phyloP scores from a whole-genome alignment of 441 rosid species.

The Erodium moschatum region DNA sequence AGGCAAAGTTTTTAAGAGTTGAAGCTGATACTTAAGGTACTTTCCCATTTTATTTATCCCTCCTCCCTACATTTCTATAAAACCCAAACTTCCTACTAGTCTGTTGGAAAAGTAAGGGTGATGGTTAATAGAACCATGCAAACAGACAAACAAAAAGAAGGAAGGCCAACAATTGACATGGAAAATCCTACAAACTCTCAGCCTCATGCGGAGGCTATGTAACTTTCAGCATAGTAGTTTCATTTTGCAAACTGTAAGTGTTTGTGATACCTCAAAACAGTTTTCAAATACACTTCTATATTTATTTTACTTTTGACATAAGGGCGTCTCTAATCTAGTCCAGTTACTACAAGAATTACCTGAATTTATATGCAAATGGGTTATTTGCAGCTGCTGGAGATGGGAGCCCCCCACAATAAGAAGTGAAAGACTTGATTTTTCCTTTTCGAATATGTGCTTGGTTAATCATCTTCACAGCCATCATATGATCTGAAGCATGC shows the following conservation, averaged over 20 bases:
- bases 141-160: background rate
- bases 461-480: constrained; percentile 95
- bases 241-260: no score
- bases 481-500: constrained; percentile 71
- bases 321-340: background rate
- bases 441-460: constrained; percentile 60
- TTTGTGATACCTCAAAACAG: background rate
- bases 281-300: background rate
- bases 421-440: constrained; percentile 70
- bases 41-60: no score
- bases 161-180: background rate
- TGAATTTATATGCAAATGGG: constrained; percentile 87
- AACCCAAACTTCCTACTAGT: no score
- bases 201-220: background rate
- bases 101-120: no score
- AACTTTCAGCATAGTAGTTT: no score
- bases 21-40: no score
- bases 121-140: background rate
- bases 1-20: background rate
- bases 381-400: constrained; percentile 94
- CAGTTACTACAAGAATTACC: constrained; percentile 32
- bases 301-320: background rate
- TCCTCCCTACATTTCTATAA: no score
- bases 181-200: background rate
- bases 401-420: constrained; percentile 94